Conservation (phyloP, 306 rosid species). For the Dryas octopetala region DNA sequence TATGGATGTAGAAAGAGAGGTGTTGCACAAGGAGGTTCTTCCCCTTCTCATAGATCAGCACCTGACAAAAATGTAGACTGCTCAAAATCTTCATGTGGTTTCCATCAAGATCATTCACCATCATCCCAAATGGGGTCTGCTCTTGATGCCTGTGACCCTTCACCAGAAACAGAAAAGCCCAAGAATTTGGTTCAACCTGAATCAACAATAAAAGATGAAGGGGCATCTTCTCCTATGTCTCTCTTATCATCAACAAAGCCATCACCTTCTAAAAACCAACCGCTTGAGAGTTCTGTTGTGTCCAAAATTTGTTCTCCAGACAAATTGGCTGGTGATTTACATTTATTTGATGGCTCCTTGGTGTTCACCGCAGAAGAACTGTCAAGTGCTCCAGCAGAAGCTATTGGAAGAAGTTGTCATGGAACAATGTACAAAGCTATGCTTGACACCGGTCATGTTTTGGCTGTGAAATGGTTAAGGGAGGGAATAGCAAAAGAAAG, state of each 20-base stretch:
- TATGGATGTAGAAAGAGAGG: slow-evolving; percentile 27
- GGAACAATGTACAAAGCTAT: slow-evolving; percentile 75
- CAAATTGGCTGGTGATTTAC: slow-evolving; percentile 61
- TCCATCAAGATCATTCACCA: slow-evolving; percentile 19
- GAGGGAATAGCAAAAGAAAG: slow-evolving; percentile 81
- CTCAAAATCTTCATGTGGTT: slow-evolving; percentile 32
- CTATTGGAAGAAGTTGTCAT: slow-evolving; percentile 74
- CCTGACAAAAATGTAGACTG: slow-evolving; percentile 37
- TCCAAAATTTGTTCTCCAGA: slow-evolving; percentile 53
- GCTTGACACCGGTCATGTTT: slow-evolving; percentile 57
- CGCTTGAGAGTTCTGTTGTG: slow-evolving; percentile 41
- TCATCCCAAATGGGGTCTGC: slow-evolving; percentile 23
- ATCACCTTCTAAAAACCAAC: slow-evolving; percentile 55
- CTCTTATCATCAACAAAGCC: slow-evolving; percentile 55
- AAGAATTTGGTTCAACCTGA: slow-evolving; percentile 34
- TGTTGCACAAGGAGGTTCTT: slow-evolving; percentile 35
- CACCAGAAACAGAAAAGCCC: slow-evolving; percentile 35
- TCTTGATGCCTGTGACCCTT: slow-evolving; percentile 24
- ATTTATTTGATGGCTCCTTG: slow-evolving; percentile 63
- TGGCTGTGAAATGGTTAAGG: slow-evolving; percentile 74
- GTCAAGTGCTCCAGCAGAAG: slow-evolving; percentile 72
- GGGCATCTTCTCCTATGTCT: slow-evolving; percentile 50
- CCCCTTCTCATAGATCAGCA: slow-evolving; percentile 33
- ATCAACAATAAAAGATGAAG: slow-evolving; percentile 40
- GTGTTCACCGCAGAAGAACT: slow-evolving; percentile 70